Conservation (phyloP, 805 yeast genomes). For the Hanseniaspora nectarophila region DNA sequence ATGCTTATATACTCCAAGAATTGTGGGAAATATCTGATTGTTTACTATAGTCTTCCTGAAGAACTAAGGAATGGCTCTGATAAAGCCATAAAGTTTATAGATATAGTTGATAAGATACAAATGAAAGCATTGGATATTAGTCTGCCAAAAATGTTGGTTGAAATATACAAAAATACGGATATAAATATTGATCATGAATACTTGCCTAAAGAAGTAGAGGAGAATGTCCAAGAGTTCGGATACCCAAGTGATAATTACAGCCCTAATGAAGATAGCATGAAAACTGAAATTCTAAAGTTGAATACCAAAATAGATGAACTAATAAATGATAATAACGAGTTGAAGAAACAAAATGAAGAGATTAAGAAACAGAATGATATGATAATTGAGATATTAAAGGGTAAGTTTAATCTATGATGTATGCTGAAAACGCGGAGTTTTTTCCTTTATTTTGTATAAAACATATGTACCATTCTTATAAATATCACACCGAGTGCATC, state of each 20-base stretch:
- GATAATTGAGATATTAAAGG: neutral
- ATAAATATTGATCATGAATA: neutral
- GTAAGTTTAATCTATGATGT: neutral
- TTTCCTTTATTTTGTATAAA: no score
- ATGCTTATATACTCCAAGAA: slow-evolving; percentile 9
- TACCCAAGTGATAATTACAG: neutral
- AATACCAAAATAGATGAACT: neutral
- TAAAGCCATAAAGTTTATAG: neutral
- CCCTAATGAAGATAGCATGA: neutral
- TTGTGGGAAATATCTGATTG: neutral
- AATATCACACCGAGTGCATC: no score
- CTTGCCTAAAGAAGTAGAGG: neutral
- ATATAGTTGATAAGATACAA: neutral
- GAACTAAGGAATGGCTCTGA: neutral
- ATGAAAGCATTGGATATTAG: slow-evolving; percentile 9
- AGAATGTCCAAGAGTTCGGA: neutral
- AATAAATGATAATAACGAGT: neutral
- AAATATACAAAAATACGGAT: neutral
- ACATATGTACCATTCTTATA: no score
- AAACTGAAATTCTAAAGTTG: neutral
- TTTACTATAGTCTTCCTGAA: neutral
- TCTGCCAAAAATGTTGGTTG: slow-evolving; percentile 2
- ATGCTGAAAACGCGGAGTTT: neutral
- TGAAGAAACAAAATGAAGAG: slow-evolving; percentile 2
- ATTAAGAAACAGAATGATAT: slow-evolving; percentile 2